Evolutionary conservation across 75 land plant genomes (phyloP).

Genomic region (Larix kaempferi): DNA sequence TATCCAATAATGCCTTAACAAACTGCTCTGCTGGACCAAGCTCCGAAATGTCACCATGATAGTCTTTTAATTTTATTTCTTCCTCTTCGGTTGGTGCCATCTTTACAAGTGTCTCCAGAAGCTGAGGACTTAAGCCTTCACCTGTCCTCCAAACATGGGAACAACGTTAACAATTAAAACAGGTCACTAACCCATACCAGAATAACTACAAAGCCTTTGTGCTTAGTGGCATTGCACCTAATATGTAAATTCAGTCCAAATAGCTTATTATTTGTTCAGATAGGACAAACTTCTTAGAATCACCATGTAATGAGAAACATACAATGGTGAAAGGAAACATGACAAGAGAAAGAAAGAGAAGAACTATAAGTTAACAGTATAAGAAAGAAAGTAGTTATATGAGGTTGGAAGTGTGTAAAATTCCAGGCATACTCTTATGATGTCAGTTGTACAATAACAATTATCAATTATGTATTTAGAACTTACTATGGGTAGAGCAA

Average conservation of each 20-base stretch:
- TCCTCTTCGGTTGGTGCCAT: constrained; percentile 89
- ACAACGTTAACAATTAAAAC: neutral
- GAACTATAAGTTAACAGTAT: no score
- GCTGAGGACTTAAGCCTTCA: constrained; percentile 47
- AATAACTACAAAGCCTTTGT: neutral
- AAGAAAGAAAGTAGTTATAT: no score
- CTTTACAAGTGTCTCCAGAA: constrained; percentile 64
- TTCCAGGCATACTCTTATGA: no score
- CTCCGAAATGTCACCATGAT: constrained; percentile 43
- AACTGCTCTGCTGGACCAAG: constrained; percentile 88
- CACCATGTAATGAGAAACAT: no score
- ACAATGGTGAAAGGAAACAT: no score
- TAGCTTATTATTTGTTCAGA: no score
- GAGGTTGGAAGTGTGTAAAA: no score
- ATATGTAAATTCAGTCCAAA: neutral
- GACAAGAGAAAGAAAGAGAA: no score
- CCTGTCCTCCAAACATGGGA: neutral
- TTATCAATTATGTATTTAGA: no score
- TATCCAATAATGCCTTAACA: constrained; percentile 52
- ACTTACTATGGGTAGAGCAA: no score
- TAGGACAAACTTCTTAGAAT: no score
- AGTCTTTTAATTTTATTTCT: constrained; percentile 65
- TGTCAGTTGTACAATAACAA: no score
- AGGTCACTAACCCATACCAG: neutral
- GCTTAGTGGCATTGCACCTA: neutral